phyloP scores from a whole-genome alignment of 2,329 filamentous ascomycete species.

The Nemania sp. region DNA sequence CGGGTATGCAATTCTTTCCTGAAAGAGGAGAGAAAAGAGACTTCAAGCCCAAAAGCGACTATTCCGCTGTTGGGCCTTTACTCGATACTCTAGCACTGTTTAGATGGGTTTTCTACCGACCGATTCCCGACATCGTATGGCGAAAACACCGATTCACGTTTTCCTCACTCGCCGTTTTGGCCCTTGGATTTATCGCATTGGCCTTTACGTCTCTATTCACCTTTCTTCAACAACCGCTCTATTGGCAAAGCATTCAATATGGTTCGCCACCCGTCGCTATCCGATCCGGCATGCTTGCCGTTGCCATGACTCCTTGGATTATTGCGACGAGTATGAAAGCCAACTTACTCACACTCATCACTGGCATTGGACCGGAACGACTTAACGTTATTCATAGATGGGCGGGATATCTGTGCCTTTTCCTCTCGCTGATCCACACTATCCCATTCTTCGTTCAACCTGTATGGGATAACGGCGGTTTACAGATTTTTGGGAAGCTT shows the following conservation, averaged over 20 bases:
- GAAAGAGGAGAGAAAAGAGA: constrained; percentile 68
- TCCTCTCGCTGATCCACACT: constrained; percentile 85
- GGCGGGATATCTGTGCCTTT: constrained; percentile 87
- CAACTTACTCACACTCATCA: constrained; percentile 84
- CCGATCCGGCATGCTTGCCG: constrained; percentile 89
- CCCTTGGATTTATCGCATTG: constrained; percentile 75
- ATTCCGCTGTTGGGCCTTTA: constrained; percentile 78
- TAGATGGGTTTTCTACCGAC: constrained; percentile 89
- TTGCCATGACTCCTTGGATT: constrained; percentile 94
- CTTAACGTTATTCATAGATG: constrained; percentile 94
- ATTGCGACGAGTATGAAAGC: constrained; percentile 90
- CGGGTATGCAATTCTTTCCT: constrained; percentile 80
- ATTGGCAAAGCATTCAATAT: constrained; percentile 86
- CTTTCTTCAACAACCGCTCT: constrained; percentile 88
- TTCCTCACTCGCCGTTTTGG: constrained; percentile 79
- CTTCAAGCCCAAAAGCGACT: constrained; percentile 75
- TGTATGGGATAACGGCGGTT: constrained; percentile 82
- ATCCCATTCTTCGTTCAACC: constrained; percentile 92
- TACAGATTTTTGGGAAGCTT: constrained; percentile 75
- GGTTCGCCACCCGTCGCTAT: constrained; percentile 91
- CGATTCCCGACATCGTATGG: constrained; percentile 79
- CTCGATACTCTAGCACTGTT: constrained; percentile 86
- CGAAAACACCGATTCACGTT: constrained; percentile 79
- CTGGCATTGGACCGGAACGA: constrained; percentile 90
- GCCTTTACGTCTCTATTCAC: constrained; percentile 82